Evolutionary conservation across 441 rosid genomes (phyloP), one percentile per base, ranked within the genome.

Genomic region (Pelargonium citronellum): DNA sequence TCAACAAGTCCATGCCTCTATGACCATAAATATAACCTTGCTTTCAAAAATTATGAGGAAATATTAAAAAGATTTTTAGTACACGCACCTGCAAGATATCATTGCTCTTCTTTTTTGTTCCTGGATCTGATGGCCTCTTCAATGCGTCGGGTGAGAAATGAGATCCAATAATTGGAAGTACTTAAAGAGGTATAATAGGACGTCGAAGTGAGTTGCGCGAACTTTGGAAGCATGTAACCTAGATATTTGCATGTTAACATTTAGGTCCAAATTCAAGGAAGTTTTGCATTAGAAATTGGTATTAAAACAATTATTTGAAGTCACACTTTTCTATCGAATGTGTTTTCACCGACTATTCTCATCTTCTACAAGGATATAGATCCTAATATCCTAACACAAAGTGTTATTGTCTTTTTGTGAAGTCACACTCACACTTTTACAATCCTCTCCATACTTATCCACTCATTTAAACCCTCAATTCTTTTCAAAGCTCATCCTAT

Each of bases 161-260:
- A 94, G 75, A 94, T 81, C 71, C 90, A 87, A 82, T 91, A 87
- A 80, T 89, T 93, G 53, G 97, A 88, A 53, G 87, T 95, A 79
- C 97, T 91, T 68, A 96, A 88, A 68, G 96, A 82, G 72, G 93
- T 89, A 47, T 89, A 89, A 78, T 91, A 90, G n/a, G 95, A 91
- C 41, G 93, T 91, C 69, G 87, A 95, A 7, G 88, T 80, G 73
- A 94, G 87, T 72, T 94, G 96, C 68, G 95, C 75, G 80, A 93
- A 91, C 87, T 80, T 78, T 9, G 95, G 98, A 75, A 91, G 90
- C 17, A 85, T 89, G 75, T 87, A 88, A 69, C 91, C 98, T 93
- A 67, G 75, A 82, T 71, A 69, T 60, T 75, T 53, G 69, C 70
- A 74, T 30, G 34, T 62, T 13, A 62, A 72, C 20, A 71, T 47